Evolutionary conservation across 192 early-diverging fungal genomes (phyloP).

Genomic region (Linnemannia zychae): DNA sequence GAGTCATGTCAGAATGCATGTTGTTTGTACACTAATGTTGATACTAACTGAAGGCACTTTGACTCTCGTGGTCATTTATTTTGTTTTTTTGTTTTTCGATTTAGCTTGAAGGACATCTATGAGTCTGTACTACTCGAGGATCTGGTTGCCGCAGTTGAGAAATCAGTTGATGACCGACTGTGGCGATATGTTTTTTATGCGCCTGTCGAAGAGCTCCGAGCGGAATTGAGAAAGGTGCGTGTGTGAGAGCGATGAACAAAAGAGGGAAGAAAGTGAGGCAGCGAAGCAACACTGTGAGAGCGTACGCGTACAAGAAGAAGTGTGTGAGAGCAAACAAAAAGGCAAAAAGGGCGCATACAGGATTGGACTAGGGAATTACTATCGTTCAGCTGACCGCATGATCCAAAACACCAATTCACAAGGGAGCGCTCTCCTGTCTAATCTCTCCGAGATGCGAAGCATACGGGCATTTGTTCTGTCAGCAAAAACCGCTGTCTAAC

Average conservation of each 20-base stretch:
- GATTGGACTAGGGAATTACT: not conserved
- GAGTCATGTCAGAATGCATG: not conserved
- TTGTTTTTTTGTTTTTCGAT: not conserved
- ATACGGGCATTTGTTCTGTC: not conserved
- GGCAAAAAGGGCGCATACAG: not conserved
- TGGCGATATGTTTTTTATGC: slow-evolving; percentile 72
- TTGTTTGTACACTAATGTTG: not conserved
- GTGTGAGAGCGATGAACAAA: not conserved
- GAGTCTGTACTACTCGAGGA: slow-evolving; percentile 61
- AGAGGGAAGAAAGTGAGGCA: not conserved
- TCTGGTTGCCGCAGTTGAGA: slow-evolving; percentile 60
- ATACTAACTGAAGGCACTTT: not conserved
- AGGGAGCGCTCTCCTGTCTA: not conserved
- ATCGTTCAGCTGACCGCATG: not conserved
- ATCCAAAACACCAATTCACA: not conserved
- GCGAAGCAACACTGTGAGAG: not conserved
- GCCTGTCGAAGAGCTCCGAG: slow-evolving; percentile 64
- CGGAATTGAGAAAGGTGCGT: slow-evolving; percentile 63
- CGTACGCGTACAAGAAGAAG: not conserved
- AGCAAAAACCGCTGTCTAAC: not conserved
- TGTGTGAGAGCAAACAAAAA: not conserved
- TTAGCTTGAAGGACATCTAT: slow-evolving; percentile 66
- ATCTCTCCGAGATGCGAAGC: not conserved
- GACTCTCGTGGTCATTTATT: slow-evolving; percentile 8
- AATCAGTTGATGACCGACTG: slow-evolving; percentile 68